phyloP scores from a whole-genome alignment of 495 filamentous ascomycete species.

The Hyaloscypha hepaticicola region DNA sequence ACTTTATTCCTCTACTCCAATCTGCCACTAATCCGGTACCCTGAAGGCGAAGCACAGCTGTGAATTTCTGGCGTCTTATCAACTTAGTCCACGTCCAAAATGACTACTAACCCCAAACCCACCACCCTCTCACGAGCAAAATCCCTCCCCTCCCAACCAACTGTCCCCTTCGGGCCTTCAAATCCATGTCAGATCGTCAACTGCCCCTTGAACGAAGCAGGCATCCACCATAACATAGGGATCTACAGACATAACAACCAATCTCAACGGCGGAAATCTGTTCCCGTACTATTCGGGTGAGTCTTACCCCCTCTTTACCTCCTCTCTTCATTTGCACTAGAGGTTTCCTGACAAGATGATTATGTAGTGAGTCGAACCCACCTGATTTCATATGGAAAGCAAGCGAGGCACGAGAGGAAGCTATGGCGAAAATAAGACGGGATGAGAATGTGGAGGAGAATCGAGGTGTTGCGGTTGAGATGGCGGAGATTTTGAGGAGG shows the following conservation, averaged over 20 bases:
- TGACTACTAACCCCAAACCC: neutral
- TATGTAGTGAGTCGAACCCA: constrained; percentile 1
- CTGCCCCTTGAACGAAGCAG: neutral
- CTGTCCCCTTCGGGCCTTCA: neutral
- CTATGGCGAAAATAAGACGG: neutral
- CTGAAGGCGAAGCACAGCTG: too few relatives aligned
- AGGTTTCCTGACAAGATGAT: neutral
- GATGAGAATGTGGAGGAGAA: constrained; percentile 6
- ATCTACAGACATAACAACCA: neutral
- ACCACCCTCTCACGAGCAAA: neutral
- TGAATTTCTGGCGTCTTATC: neutral
- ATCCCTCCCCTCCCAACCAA: neutral
- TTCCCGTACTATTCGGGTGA: neutral
- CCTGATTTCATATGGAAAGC: constrained; percentile 3
- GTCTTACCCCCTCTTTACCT: neutral
- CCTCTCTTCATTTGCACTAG: neutral
- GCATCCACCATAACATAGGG: neutral
- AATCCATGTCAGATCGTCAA: neutral
- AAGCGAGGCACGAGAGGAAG: constrained; percentile 4
- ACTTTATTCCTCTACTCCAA: too few relatives aligned
- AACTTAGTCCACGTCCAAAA: neutral
- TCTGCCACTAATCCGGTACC: too few relatives aligned
- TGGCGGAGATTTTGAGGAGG: neutral
- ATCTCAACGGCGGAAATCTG: neutral
- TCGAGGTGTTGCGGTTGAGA: constrained; percentile 3